Evolutionary conservation across 352 stramenopile species (phyloP).

Genomic region (Pythium phragmitis): DNA sequence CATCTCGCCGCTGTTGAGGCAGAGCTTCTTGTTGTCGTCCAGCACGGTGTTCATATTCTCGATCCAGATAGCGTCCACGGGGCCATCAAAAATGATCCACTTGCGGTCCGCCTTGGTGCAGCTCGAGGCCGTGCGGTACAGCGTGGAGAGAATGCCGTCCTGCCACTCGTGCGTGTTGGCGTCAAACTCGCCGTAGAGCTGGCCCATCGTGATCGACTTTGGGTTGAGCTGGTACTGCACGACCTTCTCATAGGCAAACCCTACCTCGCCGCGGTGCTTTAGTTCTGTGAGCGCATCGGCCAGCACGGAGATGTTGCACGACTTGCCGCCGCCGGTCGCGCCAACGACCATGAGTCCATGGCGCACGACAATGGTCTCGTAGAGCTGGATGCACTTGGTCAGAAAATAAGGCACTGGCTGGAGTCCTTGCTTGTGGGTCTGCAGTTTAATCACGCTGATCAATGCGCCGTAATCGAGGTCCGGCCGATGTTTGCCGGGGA

Average conservation of each 20-base stretch:
- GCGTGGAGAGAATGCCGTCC: slow-evolving; percentile 93
- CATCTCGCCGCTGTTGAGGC: slow-evolving; percentile 93
- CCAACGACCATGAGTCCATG: slow-evolving; percentile 97
- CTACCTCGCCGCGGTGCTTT: slow-evolving; percentile 64
- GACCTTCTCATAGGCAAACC: slow-evolving; percentile 89
- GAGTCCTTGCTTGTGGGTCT: slow-evolving; percentile 78
- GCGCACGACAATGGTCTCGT: slow-evolving; percentile 93
- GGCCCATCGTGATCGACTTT: slow-evolving; percentile 94
- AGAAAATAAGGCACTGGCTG: slow-evolving; percentile 92
- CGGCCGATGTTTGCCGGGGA: slow-evolving; percentile 89
- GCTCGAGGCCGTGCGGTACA: slow-evolving; percentile 89
- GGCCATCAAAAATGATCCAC: slow-evolving; percentile 95
- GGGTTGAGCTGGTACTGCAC: slow-evolving; percentile 92
- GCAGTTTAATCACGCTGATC: slow-evolving; percentile 88
- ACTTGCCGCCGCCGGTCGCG: slow-evolving; percentile 90
- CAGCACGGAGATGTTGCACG: slow-evolving; percentile 88
- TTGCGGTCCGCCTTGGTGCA: slow-evolving; percentile 90
- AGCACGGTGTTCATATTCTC: slow-evolving; percentile 97
- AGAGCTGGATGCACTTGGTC: slow-evolving; percentile 94
- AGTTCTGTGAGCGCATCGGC: slow-evolving; percentile 89
- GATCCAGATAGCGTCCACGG: slow-evolving; percentile 95
- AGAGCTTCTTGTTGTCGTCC: slow-evolving; percentile 96
- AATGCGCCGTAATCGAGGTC: slow-evolving; percentile 87
- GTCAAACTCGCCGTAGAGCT: slow-evolving; percentile 95
- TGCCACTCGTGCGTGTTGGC: slow-evolving; percentile 95